Evolutionary conservation across 2,329 filamentous ascomycete genomes (phyloP).

Genomic region (Phaeoacremonium minimum): DNA sequence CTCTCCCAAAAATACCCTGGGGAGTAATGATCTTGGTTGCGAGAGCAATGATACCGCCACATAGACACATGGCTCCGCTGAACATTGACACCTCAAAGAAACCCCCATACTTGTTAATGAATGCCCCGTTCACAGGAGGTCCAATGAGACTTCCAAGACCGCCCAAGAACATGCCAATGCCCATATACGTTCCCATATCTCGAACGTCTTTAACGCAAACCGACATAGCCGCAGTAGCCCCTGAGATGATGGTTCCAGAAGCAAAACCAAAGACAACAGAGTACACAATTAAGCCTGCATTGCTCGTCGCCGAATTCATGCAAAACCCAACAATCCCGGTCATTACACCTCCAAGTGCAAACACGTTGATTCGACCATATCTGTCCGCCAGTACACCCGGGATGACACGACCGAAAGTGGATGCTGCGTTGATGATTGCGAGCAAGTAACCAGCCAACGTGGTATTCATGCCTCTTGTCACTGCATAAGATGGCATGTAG

Average conservation of each 20-base stretch:
- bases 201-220: conserved; percentile 38
- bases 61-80: background rate
- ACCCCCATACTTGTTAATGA: conserved; percentile 32
- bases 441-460: conserved; percentile 34
- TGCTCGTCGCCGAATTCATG: conserved; percentile 23
- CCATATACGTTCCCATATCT: conserved; percentile 52
- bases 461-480: conserved; percentile 26
- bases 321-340: conserved; percentile 32
- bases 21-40: background rate
- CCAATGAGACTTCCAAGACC: conserved; percentile 41
- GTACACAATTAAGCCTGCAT: conserved; percentile 29
- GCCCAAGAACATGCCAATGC: conserved; percentile 40
- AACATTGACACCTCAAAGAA: conserved; percentile 23
- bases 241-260: conserved; percentile 40
- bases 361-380: conserved; percentile 7
- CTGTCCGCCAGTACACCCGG: background rate
- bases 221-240: conserved; percentile 35
- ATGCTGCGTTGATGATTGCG: background rate
- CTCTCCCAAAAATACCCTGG: background rate
- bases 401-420: background rate
- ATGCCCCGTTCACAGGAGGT: conserved; percentile 30
- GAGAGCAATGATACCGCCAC: background rate
- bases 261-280: conserved; percentile 31
- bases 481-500: conserved; percentile 31
- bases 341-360: conserved; percentile 7